Evolutionary conservation across 257 asterid species (phyloP).

Genomic region (Solanum okadae): DNA sequence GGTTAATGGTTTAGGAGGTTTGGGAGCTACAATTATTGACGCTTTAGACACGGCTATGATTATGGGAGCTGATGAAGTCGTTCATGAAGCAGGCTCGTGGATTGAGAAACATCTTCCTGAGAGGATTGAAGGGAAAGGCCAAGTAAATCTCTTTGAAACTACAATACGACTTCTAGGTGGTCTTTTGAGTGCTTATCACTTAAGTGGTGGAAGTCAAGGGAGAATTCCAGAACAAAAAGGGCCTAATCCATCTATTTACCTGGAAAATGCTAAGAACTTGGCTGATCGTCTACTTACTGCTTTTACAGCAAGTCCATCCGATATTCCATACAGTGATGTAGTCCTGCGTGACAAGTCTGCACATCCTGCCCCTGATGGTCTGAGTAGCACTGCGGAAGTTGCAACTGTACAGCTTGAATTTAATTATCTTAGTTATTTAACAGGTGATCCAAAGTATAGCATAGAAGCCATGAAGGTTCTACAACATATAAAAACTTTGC

Average conservation of each 20-base stretch:
- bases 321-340: constrained; percentile 83
- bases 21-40: constrained; percentile 91
- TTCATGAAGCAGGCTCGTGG: constrained; percentile 86
- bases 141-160: constrained; percentile 90
- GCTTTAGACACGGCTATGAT: constrained; percentile 96
- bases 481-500: constrained; percentile 65
- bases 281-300: constrained; percentile 81
- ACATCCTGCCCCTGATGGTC: constrained; percentile 90
- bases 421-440: constrained; percentile 75
- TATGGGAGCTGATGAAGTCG: constrained; percentile 76
- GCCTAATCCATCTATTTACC: constrained; percentile 69
- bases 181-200: constrained; percentile 91
- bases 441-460: constrained; percentile 73
- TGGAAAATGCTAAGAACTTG: constrained; percentile 79
- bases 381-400: constrained; percentile 94
- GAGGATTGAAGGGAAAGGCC: constrained; percentile 66
- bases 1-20: constrained; percentile 78
- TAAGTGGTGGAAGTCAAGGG: constrained; percentile 62
- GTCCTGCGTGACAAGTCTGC: constrained; percentile 64
- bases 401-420: constrained; percentile 91
- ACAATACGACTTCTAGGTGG: constrained; percentile 90
- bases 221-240: constrained; percentile 37
- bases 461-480: constrained; percentile 89
- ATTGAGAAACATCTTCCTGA: constrained; percentile 60
- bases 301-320: constrained; percentile 75